phyloP scores from a whole-genome alignment of 2,329 filamentous ascomycete species.

The Trichophyton verrucosum region DNA sequence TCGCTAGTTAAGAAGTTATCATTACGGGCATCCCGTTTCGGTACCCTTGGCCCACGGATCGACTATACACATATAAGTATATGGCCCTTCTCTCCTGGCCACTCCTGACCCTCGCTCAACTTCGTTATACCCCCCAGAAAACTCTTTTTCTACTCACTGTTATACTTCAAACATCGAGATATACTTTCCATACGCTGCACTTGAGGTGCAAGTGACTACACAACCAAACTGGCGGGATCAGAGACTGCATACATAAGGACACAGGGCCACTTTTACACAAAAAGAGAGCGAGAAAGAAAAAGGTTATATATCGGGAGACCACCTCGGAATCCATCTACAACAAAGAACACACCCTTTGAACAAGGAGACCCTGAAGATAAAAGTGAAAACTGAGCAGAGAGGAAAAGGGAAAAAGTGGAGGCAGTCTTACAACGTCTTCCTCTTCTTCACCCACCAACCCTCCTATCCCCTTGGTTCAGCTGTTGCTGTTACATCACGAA shows the following conservation, averaged over 20 bases:
- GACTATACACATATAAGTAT: background rate
- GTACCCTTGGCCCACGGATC: background rate
- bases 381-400: too few relatives aligned
- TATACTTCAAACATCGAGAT: background rate
- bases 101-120: background rate
- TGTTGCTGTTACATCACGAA: background rate
- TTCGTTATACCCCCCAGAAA: background rate
- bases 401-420: background rate
- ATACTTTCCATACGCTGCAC: background rate
- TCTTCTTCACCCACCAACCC: background rate
- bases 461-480: background rate
- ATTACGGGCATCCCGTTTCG: background rate
- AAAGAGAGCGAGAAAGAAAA: background rate
- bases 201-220: constrained; percentile 1
- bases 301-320: background rate
- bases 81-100: background rate
- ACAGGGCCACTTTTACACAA: background rate
- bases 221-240: background rate
- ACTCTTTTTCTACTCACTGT: background rate
- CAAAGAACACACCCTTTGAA: background rate
- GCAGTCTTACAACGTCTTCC: background rate
- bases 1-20: background rate
- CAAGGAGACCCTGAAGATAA: background rate
- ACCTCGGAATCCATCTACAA: background rate
- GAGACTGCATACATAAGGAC: background rate